Base-by-base conservation (phyloP, 495 filamentous ascomycete genomes). In the Hypomontagnella submonticulosa region DNA sequence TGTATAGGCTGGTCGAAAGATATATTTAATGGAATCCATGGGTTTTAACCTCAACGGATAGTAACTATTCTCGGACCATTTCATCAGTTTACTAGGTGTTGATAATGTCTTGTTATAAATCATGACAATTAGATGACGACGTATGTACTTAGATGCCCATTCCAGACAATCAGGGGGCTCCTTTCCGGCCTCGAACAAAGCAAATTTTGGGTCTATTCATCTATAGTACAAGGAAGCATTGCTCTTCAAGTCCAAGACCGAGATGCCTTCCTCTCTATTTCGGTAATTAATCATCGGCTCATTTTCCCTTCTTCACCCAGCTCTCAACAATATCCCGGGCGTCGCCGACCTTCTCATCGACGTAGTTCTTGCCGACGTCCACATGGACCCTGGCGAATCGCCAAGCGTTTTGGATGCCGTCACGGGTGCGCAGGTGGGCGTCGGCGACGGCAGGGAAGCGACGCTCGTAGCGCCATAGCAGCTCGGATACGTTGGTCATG, bases 391-490 rank as follows among this genome's bases (percentile, higher is more conserved):
- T 83, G 12, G 87, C 87, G 57, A 90, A 89, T 66, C 82, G 76
- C 81, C 84, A 86, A 41, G 89, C 88, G 76, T 88, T 81, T 76
- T 88, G 84, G 47, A 91, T 83, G 37, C 86, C 81, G 69, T 89
- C 84, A 42, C 87, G 84, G 7, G 88, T 74, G 66, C 79, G 74
- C 54, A 92, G 57, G 77, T 98, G 95, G 44, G 88, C 84, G 56
- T 96, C 87, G 13, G 90, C 87, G 49, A 99, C 75, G 20, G 83
- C 87, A 7, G 95, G 95, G 62, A 90, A 88, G 72, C 80, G 84
- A 83, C 95, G 85, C 85, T 99, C 95, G 75, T 92, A 97, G 66
- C 83, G 84, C 95, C 94, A 97, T 19, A 88, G 73, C 60, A 97
- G 79, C 69, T 91, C 88, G 7, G 86, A 85, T 8, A 97, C 88